Evolutionary conservation across 305 asterid genomes (phyloP).

Genomic region (Fraxinus angustifolia): DNA sequence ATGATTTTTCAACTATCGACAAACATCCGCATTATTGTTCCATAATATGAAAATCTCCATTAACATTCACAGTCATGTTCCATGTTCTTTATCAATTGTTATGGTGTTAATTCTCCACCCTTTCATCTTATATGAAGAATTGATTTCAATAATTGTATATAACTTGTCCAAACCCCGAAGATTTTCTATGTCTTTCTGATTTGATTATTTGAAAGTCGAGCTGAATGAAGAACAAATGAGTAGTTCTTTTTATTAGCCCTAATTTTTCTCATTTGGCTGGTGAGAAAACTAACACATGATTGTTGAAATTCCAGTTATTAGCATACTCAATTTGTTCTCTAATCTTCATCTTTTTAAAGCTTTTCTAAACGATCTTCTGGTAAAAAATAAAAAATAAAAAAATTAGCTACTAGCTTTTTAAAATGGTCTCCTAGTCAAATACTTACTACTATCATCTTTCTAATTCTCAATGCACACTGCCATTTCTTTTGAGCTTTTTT

Average conservation of each 20-base stretch:
- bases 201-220: neutral
- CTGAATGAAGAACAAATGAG: neutral
- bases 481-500: neutral
- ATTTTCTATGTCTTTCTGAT: neutral
- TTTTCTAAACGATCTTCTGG: neutral
- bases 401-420: neutral
- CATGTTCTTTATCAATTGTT: neutral
- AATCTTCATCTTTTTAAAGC: neutral
- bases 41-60: neutral
- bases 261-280: neutral
- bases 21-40: neutral
- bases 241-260: neutral
- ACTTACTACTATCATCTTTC: neutral
- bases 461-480: slow-evolving; percentile 4
- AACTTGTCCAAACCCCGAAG: neutral
- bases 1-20: neutral
- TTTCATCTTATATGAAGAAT: neutral
- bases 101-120: neutral
- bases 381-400: neutral
- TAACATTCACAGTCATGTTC: neutral
- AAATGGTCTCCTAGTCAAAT: neutral
- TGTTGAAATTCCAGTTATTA: neutral
- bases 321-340: neutral
- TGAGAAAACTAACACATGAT: neutral
- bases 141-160: neutral